Evolutionary conservation across 257 asterid genomes (phyloP), one percentile per base, ranked within the genome.

Genomic region (Jacaranda mimosifolia): DNA sequence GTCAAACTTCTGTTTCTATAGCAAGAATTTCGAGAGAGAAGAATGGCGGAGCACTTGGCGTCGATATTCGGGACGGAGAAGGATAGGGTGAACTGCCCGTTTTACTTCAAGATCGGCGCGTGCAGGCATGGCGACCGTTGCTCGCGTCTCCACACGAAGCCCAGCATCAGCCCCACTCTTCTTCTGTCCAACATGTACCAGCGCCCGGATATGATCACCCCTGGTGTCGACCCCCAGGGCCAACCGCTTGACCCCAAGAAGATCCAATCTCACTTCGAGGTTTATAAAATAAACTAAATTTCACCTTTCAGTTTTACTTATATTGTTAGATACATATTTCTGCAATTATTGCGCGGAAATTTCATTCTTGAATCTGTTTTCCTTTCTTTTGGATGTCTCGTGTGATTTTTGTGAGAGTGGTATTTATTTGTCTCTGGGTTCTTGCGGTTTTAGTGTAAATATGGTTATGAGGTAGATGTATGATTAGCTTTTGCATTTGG

Each of bases 61-160:
- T 79, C 87, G 26, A 80, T 83, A 52, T 83, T 83, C 62, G 80
- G 84, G 15, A 80, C 77, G 32, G 84, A 75, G 79, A 91, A 91
- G 84, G 97, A 91, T 79, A 79, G 97, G 46, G 95, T 91, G 51
- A 91, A 91, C 79, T 89, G 97, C 70, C 97, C 97, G 0, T 91
- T 91, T 77, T 91, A 91, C 88, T 91, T 91, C 87, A 91, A 91
- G 94, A 91, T 91, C 87, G 97, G 97, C 48, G 97, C 95, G 32
- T 91, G 97, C 85, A 82, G 97, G 67, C 97, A 91, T 73, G 97
- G 97, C 9, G 97, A 91, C 81, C 89, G 97, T 1, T 91, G 97
- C 87, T 85, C 97, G 38, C 87, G 95, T 46, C 97, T 91, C 59
- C 96, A 89, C 77, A 89, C 97, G 1, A 91, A 89, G 72, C 97